These are phyloP conservation scores for Paxillus involutus DNA, from an alignment of 768 basidiomycete genomes.

Conservation along the genomic window DNA sequence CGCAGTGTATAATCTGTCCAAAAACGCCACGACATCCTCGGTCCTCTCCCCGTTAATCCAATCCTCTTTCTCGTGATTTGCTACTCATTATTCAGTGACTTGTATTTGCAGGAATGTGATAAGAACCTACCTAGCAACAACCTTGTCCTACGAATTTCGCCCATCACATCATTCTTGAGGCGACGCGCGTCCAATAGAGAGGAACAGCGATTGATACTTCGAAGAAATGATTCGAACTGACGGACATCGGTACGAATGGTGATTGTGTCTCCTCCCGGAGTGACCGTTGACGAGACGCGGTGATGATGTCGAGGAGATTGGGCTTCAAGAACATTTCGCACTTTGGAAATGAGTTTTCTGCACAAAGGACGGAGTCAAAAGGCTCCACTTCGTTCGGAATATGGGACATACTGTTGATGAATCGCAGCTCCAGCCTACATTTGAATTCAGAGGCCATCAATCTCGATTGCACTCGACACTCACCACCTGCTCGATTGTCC, in stretches of 20 bases:
- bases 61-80: slow-evolving; percentile 83
- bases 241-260: slow-evolving; percentile 78
- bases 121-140: slow-evolving; percentile 58
- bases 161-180: slow-evolving; percentile 87
- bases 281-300: slow-evolving; percentile 39
- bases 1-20: slow-evolving; percentile 86
- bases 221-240: slow-evolving; percentile 89
- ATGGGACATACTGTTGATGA: slow-evolving; percentile 54
- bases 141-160: slow-evolving; percentile 86
- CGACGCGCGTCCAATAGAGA: slow-evolving; percentile 87
- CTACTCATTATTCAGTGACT: slow-evolving; percentile 35
- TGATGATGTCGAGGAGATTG: slow-evolving; percentile 62
- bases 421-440: slow-evolving; percentile 65
- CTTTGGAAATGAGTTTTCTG: slow-evolving; percentile 85
- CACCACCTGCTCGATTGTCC: slow-evolving; percentile 87
- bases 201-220: slow-evolving; percentile 78
- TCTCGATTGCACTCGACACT: slow-evolving; percentile 31
- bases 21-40: slow-evolving; percentile 82
- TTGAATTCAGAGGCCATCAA: slow-evolving; percentile 4
- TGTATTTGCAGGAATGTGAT: neutral
- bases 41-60: slow-evolving; percentile 87
- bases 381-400: slow-evolving; percentile 3
- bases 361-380: slow-evolving; percentile 3
- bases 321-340: slow-evolving; percentile 79
- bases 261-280: slow-evolving; percentile 62